These are phyloP conservation scores for Talaromyces sp. DNA, from an alignment of 2,329 filamentous ascomycete genomes.

Conservation along the genomic window DNA sequence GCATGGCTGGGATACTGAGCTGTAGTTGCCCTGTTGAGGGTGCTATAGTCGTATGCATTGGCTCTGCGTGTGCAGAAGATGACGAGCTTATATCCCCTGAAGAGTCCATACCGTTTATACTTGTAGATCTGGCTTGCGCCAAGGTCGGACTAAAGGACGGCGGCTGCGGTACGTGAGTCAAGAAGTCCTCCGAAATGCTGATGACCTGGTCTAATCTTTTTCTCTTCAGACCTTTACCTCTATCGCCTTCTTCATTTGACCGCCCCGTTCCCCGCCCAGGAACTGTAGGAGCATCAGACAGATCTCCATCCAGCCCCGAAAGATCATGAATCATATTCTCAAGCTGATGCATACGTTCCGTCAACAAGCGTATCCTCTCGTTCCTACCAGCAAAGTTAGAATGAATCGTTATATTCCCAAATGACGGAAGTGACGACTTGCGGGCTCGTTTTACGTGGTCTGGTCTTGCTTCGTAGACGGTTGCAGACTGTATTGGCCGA, in stretches of 20 bases:
- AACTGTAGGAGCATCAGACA: background rate
- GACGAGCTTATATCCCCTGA: background rate
- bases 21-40: background rate
- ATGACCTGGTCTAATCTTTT: too few species aligned
- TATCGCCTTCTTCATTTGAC: too few species aligned
- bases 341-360: constrained; percentile 1
- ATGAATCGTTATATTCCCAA: too few species aligned
- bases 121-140: background rate
- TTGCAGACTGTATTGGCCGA: constrained; percentile 25
- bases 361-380: background rate
- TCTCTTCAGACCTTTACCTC: background rate
- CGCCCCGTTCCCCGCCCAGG: background rate
- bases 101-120: background rate
- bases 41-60: background rate
- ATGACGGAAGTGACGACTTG: background rate
- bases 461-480: constrained; percentile 14
- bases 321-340: background rate
- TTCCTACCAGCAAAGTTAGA: background rate
- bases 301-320: background rate
- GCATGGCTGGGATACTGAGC: background rate
- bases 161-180: background rate
- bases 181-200: background rate
- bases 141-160: background rate
- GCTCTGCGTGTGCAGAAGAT: background rate
- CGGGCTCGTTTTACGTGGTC: background rate